Evolutionary conservation across 1,139 yeast species (phyloP), one percentile per base, ranked within the genome.

Genomic region (Taphrina flavorubra): DNA sequence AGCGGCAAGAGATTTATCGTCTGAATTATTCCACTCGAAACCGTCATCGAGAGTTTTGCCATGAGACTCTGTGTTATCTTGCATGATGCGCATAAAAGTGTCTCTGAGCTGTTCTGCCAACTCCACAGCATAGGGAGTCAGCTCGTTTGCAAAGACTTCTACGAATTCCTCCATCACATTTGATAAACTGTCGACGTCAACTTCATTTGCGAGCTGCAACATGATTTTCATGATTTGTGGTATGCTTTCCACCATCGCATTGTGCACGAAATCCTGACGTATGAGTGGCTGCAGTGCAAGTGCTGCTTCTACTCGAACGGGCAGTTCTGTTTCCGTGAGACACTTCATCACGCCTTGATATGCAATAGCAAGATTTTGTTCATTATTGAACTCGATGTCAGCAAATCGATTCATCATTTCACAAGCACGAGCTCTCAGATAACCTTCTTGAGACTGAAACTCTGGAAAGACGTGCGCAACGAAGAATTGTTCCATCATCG

Each of bases 81-180:
- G 79, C 0, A 91, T 87, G 51, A 92, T 78, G 74, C 90, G 84
- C 83, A 91, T 79, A 74, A 92, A 88, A 77, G 92, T 97, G 71
- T 87, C 89, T 39, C 88, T 87, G 65, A 94, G 81, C 75, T 89
- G 92, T 51, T 83, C 83, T 84, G 92, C 91, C 74, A 94, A 82
- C 73, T 90, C 95, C 56, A 89, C 87, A 8, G 98, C 97, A 79
- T 92, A 94, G 40, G 99, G 98, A 73, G 92, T 95, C 73, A 94
- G 81, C 78, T 92, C 96, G 73, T 87, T 90, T 3, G 96, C 84
- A 77, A 89, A 94, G 69, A 85, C 86, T 75, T 92, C 97, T 34
- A 94, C 98, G 77, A 96, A 88, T 74, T 92, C 97, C 80, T 94
- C 98, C 89, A 94, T 91, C 16, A 94, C 97, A 47, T 89, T 90